Evolutionary conservation across 169 alveolate species (phyloP), one percentile per base, ranked within the genome.

Genomic region (Theileria luwenshuni): DNA sequence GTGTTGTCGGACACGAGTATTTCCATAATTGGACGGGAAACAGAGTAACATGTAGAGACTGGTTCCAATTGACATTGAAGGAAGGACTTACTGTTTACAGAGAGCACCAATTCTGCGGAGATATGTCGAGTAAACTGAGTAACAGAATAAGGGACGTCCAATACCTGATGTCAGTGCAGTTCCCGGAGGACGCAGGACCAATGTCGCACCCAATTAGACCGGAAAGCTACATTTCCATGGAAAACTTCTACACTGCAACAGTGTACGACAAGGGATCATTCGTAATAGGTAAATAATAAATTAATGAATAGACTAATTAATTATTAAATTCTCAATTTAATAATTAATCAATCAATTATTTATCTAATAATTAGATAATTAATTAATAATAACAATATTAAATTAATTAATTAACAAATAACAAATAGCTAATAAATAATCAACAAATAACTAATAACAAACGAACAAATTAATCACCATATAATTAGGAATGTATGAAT

Each of bases 21-120:
- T 95, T 95, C 89, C 98, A 95, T 92, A 95, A 95, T 86, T 95
- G 96, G 92, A 94, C 97, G 0, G 98, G 98, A 49, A 92, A 95
- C 71, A 90, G 98, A 45, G 97, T 95, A 43, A 95, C 98, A 0
- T 85, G 95, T 74, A 88, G 98, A 51, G 96, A 93, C 67, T 95
- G 98, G 98, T 95, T 95, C 89, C 97, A 95, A 76, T 85, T 95
- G 47, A 94, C 97, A 0, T 74, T 94, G 74, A 95, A 95, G 86
- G 98, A 95, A 70, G 98, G 98, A 0, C 75, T 95, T 54, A 95
- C 98, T 0, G 98, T 95, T 30, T 94, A 87, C 86, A 86, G 98
- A 38, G 98, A 95, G 68, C 90, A 92, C 69, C 81, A 86, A 21
- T 94, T 94, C 73, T 83, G 93, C 17, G 91, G 91, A 41, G 92